A percentile compares a stretch with the other conserved stretches of the same genome.
These are phyloP conservation scores for Globisporangium mamillatum DNA, from an alignment of 352 stramenopile genomes.

Conservation along the genomic window DNA sequence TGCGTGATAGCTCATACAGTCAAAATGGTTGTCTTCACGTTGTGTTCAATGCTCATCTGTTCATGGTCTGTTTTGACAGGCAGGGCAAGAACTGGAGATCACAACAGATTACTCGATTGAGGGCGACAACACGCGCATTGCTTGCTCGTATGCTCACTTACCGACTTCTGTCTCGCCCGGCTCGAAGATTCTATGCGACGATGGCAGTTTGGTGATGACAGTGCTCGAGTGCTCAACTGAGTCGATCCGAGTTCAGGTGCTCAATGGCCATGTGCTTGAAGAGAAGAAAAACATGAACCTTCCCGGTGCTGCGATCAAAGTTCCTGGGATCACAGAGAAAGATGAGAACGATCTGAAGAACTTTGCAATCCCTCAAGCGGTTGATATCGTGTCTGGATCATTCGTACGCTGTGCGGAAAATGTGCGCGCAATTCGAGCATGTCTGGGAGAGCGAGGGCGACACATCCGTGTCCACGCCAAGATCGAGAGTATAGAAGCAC, in stretches of 20 bases:
- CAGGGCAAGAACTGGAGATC: conserved; percentile 83
- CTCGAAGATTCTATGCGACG: conserved; percentile 95
- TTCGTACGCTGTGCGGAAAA: conserved; percentile 98
- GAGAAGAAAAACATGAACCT: conserved; percentile 98
- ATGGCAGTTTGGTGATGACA: conserved; percentile 93
- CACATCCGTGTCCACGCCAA: conserved; percentile 97
- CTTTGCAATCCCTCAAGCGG: conserved; percentile 95
- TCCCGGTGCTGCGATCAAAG: conserved; percentile 85
- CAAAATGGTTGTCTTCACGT: not conserved
- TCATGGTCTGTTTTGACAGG: conserved; percentile 23
- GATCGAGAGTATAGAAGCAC: conserved; percentile 98
- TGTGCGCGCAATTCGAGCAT: conserved; percentile 87
- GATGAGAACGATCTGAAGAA: conserved; percentile 91
- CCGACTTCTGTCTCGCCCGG: conserved; percentile 89
- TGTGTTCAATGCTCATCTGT: not conserved
- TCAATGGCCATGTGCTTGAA: conserved; percentile 90
- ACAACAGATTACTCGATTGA: conserved; percentile 88
- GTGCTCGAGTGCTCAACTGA: conserved; percentile 83
- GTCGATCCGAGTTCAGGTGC: conserved; percentile 68
- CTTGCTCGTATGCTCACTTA: conserved; percentile 94
- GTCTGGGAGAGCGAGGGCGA: conserved; percentile 78
- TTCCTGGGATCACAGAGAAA: conserved; percentile 95
- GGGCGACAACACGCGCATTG: conserved; percentile 78
- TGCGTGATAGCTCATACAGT: conserved; percentile 11
- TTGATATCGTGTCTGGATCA: conserved; percentile 98